These are phyloP conservation scores for Arthroderma uncinatum DNA, from an alignment of 2,329 filamentous ascomycete species.

Conservation along the genomic window DNA sequence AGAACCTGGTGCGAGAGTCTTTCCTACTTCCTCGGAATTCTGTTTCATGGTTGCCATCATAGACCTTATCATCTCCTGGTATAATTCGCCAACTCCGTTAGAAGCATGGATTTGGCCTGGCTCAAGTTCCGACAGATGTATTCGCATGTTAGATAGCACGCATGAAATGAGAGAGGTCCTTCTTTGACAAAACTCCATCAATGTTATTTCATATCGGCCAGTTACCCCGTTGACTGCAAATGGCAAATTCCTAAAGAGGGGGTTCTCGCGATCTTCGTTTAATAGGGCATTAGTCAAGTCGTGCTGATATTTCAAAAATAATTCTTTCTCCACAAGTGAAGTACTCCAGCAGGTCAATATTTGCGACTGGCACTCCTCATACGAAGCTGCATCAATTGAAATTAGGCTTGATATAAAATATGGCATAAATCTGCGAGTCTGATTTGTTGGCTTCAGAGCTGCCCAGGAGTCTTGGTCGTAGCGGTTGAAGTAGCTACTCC, in stretches of 20 bases:
- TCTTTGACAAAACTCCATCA: constrained; percentile 44
- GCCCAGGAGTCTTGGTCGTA: constrained; percentile 44
- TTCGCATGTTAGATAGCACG: constrained; percentile 50
- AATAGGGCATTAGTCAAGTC: constrained; percentile 44
- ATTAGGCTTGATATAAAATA: constrained; percentile 38
- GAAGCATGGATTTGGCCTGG: constrained; percentile 26
- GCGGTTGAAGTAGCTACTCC: constrained; percentile 46
- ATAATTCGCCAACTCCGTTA: constrained; percentile 32
- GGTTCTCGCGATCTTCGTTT: constrained; percentile 36
- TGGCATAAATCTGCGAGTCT: constrained; percentile 38
- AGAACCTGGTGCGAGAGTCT: constrained; percentile 33
- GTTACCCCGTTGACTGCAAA: constrained; percentile 37
- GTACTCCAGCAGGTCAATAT: constrained; percentile 45
- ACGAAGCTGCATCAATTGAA: constrained; percentile 31
- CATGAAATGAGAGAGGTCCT: constrained; percentile 46
- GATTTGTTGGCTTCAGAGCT: constrained; percentile 35
- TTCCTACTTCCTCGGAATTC: constrained; percentile 47
- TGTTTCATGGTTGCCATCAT: constrained; percentile 51
- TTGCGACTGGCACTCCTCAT: constrained; percentile 37
- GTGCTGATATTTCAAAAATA: constrained; percentile 52
- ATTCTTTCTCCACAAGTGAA: constrained; percentile 48
- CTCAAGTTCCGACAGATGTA: constrained; percentile 33
- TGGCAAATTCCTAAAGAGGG: constrained; percentile 47
- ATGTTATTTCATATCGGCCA: constrained; percentile 37
- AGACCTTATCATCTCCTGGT: constrained; percentile 42